Conservation (phyloP, 139 green algal genomes). For the Picochlorum sp. region DNA sequence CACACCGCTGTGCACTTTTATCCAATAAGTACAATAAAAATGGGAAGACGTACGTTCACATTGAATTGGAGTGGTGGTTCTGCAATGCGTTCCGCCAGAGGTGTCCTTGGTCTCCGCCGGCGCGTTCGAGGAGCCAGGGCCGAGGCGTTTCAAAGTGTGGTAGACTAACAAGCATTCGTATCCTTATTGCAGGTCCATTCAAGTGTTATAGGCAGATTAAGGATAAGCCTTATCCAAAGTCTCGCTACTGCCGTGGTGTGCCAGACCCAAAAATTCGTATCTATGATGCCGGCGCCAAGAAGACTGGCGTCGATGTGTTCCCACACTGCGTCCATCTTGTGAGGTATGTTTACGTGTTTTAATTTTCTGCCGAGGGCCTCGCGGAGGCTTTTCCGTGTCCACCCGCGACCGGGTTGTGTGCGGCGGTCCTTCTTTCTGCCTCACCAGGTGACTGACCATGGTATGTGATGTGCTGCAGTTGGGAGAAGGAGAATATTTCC, state of each 20-base stretch:
- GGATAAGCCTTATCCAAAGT: constrained; percentile 99
- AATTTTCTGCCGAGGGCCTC: background rate
- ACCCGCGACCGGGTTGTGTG: background rate
- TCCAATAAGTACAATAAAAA: constrained; percentile 1
- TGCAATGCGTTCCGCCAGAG: background rate
- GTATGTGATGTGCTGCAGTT: constrained; percentile 35
- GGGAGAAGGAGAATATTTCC: constrained; percentile 88
- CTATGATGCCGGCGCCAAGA: constrained; percentile 96
- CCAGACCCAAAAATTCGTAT: constrained; percentile 99
- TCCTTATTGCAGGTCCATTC: constrained; percentile 52
- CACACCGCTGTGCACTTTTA: background rate
- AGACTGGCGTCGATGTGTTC: constrained; percentile 84
- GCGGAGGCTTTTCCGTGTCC: background rate
- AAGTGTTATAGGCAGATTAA: constrained; percentile 97
- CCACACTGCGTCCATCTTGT: constrained; percentile 92
- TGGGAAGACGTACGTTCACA: constrained; percentile 10
- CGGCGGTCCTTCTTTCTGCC: no score
- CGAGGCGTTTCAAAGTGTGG: background rate
- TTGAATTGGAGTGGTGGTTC: background rate
- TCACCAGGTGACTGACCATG: background rate
- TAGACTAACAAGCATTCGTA: background rate
- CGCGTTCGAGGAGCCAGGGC: no score
- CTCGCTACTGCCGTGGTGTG: constrained; percentile 95
- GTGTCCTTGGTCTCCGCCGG: no score
- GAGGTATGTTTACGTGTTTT: constrained; percentile 45